Evolutionary conservation across 129 eudicot genomes (phyloP).

Genomic region (Flaveria ramosissima): DNA sequence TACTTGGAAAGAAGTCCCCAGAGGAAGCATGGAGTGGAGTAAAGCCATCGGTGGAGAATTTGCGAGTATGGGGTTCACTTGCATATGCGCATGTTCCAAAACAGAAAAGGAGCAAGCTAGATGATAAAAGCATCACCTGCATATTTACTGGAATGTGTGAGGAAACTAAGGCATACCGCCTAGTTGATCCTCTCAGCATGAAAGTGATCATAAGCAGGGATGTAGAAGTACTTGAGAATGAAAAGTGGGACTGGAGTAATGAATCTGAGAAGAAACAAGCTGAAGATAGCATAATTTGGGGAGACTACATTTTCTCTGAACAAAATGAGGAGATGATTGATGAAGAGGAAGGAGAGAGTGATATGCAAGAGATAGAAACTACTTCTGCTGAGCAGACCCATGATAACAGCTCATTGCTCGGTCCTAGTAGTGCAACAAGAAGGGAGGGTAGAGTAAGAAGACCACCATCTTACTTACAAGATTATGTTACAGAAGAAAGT

Average conservation of each 20-base stretch:
- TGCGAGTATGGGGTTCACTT: not conserved
- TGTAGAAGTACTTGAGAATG: not conserved
- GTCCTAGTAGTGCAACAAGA: too few species aligned
- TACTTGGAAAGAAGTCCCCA: not conserved
- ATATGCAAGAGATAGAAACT: too few species aligned
- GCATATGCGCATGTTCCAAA: not conserved
- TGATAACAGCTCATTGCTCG: too few species aligned
- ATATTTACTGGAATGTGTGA: not conserved
- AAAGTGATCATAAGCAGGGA: not conserved
- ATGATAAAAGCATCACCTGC: not conserved
- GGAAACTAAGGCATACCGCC: not conserved
- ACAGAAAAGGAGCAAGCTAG: not conserved
- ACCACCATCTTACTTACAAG: too few species aligned
- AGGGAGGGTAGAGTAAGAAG: too few species aligned
- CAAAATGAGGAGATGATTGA: too few species aligned
- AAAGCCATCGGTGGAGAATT: not conserved
- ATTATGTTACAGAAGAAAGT: not conserved
- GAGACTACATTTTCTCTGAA: too few species aligned
- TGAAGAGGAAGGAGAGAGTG: too few species aligned
- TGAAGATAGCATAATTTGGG: not conserved
- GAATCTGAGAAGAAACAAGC: accelerated
- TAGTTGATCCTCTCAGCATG: not conserved
- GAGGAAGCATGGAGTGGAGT: not conserved
- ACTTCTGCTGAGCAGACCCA: accelerated
- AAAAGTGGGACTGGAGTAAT: not conserved